phyloP scores from a whole-genome alignment of 345 rosid genomes.

The Excoecaria cochinchinensis region DNA sequence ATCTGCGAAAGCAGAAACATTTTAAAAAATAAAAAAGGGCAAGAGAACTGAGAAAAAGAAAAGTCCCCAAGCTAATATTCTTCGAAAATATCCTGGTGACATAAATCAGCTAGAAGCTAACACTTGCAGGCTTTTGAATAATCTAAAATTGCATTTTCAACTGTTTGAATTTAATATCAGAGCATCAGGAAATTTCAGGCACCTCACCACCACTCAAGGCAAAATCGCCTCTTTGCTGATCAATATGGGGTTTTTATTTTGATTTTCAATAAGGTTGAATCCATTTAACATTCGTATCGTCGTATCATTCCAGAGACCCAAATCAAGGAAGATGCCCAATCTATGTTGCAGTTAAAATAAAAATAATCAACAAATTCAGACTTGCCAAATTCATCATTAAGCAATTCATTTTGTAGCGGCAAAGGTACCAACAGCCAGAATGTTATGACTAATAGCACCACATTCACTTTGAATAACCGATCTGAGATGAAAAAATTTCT shows the following conservation, averaged over 20 bases:
- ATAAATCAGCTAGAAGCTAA: no score
- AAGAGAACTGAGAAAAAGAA: no score
- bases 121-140: no score
- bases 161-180: not conserved
- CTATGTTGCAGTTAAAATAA: not conserved
- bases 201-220: no score
- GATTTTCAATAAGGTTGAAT: not conserved
- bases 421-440: not conserved
- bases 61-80: not conserved
- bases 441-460: not conserved
- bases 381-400: not conserved
- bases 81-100: not conserved
- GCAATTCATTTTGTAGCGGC: not conserved
- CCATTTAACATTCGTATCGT: not conserved
- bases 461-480: no score
- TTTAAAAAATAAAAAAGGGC: not conserved
- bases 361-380: not conserved
- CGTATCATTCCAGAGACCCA: not conserved
- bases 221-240: not conserved
- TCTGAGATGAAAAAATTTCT: not conserved
- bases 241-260: not conserved
- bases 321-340: not conserved
- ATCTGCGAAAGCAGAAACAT: constrained; percentile 47
- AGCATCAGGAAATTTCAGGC: not conserved
- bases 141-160: no score